Conservation (phyloP, 2,329 filamentous ascomycete genomes). For the Penicillium brasilianum region DNA sequence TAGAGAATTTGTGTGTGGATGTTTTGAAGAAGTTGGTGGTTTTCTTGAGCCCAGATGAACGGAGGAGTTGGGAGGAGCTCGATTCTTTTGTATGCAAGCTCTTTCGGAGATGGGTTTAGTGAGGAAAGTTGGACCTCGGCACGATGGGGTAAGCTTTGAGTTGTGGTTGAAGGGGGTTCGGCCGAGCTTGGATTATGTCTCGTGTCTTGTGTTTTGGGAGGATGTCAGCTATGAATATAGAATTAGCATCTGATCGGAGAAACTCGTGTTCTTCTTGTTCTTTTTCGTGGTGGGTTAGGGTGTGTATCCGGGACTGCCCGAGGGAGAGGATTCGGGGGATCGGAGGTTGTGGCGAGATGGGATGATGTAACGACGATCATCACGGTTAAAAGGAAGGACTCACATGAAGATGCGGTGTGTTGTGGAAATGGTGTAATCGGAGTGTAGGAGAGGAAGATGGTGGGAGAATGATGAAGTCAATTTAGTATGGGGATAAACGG, state of each 20-base stretch:
- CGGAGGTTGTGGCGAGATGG: constrained; percentile 18
- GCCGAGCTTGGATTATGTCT: background rate
- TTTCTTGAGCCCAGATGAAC: background rate
- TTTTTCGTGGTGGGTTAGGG: background rate
- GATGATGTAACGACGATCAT: constrained; percentile 20
- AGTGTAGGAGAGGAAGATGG: no score
- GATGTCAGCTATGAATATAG: background rate
- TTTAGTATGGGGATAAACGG: background rate
- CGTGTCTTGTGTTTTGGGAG: constrained; percentile 2
- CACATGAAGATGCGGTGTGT: constrained; percentile 14
- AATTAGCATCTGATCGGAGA: constrained; percentile 2
- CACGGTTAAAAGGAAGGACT: constrained; percentile 10
- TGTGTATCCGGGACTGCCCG: constrained; percentile 26
- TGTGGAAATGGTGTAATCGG: background rate
- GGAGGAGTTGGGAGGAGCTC: background rate
- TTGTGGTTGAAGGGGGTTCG: background rate
- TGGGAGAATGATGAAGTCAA: background rate
- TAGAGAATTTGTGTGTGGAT: background rate
- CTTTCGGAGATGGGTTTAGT: background rate
- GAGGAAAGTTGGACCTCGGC: constrained; percentile 1
- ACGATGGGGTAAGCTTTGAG: background rate
- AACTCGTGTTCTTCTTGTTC: constrained; percentile 3
- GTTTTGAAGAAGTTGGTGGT: background rate
- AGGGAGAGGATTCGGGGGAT: constrained; percentile 17
- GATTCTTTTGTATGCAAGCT: background rate